phyloP scores from a whole-genome alignment of 345 rosid species.

The Stellera chamaejasme region DNA sequence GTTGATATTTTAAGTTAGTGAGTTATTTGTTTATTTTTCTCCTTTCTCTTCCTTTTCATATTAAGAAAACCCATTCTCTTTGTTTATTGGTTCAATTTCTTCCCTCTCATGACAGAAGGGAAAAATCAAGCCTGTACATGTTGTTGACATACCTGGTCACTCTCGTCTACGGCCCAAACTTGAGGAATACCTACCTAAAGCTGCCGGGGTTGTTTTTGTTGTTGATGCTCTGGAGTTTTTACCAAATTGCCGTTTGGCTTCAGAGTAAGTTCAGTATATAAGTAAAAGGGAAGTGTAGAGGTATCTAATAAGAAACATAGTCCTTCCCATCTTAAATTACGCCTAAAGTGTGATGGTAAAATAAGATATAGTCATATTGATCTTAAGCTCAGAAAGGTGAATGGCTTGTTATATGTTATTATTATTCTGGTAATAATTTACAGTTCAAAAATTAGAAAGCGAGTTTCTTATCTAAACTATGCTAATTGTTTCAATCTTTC shows the following conservation, averaged over 20 bases:
- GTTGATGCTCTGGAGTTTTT: conserved; percentile 91
- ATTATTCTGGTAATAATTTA: background rate
- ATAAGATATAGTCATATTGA: background rate
- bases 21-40: background rate
- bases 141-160: conserved; percentile 96
- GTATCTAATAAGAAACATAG: background rate
- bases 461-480: background rate
- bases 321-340: background rate
- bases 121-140: conserved; percentile 64
- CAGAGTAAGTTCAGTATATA: conserved; percentile 52
- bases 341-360: no score
- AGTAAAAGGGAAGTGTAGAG: no score
- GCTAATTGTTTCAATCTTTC: no score
- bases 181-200: conserved; percentile 73
- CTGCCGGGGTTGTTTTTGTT: conserved; percentile 80
- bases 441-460: background rate
- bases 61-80: background rate
- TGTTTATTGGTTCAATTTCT: background rate
- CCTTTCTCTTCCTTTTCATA: background rate
- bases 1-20: background rate
- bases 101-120: conserved; percentile 39
- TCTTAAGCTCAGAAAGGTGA: background rate
- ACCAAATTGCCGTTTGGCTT: conserved; percentile 58
- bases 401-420: background rate
- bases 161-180: conserved; percentile 77